Percentiles rank a stretch among this genome's conserved stretches.
phyloP scores from a whole-genome alignment of 495 filamentous ascomycete genomes.

The Neurospora africana region DNA sequence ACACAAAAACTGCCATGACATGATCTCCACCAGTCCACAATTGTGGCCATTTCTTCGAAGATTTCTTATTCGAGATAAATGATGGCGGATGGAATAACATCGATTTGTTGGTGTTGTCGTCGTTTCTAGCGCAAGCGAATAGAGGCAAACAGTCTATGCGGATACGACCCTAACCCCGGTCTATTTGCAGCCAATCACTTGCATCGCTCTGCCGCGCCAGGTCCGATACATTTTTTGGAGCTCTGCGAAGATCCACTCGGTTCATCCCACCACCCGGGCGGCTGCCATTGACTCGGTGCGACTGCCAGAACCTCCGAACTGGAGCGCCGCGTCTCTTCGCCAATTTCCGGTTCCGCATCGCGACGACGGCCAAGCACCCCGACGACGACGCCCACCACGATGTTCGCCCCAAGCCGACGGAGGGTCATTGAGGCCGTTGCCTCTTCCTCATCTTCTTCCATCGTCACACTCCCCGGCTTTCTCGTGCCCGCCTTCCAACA shows the following conservation, averaged over 20 bases:
- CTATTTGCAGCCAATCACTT: background rate
- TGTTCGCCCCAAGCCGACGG: conserved; percentile 40
- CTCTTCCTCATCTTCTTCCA: conserved; percentile 15
- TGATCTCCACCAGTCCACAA: background rate
- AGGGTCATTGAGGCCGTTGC: conserved; percentile 30
- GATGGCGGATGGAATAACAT: background rate
- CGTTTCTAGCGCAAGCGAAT: background rate
- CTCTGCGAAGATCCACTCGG: background rate
- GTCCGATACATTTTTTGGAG: background rate
- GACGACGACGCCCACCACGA: conserved; percentile 14
- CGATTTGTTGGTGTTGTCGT: background rate
- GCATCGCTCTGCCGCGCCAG: background rate
- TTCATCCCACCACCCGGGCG: background rate
- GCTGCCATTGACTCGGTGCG: background rate
- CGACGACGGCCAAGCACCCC: background rate
- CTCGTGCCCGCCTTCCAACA: conserved; percentile 63
- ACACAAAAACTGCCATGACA: background rate
- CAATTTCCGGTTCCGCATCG: conserved; percentile 5
- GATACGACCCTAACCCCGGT: background rate
- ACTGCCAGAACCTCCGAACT: background rate
- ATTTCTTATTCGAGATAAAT: background rate
- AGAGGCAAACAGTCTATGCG: no score
- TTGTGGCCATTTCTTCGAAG: background rate
- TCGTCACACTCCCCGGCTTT: conserved; percentile 51
- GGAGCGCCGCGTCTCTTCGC: conserved; percentile 5